Base-by-base conservation (phyloP, 306 rosid species). In the Calophaca sinica region DNA sequence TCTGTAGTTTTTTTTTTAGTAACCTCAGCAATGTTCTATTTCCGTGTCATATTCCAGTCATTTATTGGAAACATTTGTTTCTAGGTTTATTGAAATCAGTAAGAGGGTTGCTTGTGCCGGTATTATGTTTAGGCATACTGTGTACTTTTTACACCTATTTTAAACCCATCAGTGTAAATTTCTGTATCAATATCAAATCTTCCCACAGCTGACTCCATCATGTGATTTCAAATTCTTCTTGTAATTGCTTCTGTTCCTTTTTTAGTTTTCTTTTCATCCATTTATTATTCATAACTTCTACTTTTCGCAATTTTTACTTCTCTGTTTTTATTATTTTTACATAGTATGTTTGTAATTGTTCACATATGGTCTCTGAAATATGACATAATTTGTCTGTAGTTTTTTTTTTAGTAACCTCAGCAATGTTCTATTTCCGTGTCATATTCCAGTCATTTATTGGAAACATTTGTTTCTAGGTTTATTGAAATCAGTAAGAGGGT, bases 151-250 rank as follows among this genome's bases (percentile, higher is more conserved):
- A 33, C 11, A 38, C n/a, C 32, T 74, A 11, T 68, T 73, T 51
- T 36, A 38, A 54, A 31, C 49, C n/a, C 6, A 4, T 59, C 59
- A 14, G 12, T 57, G 29, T 49, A 36, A 52, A 33, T 55, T 2
- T 48, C 59, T 41, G 52, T 12, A 29, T 63, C 55, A 68, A 46
- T 66, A 28, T 46, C 2, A 29, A 11, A 44, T 55, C 29, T 48
- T n/a, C 3, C 14, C 36, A 55, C 26, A 20, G 70, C 39, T 52
- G 63, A 67, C 14, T 65, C 62, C 61, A 38, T 63, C 54, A 65
- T 75, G 66, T 77, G 12, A 68, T 50, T 78, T 68, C 70, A 39
- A 49, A 13, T 74, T 84, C 39, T 42, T 58, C 68, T 71, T 70
- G 58, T 77, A 45, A 77, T 74, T 74, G 11, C 36, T 57, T 59